Percentiles rank a stretch among this genome's conserved stretches.
These are phyloP conservation scores for Deinandra increscens DNA, from an alignment of 129 eudicot genomes.

Conservation along the genomic window DNA sequence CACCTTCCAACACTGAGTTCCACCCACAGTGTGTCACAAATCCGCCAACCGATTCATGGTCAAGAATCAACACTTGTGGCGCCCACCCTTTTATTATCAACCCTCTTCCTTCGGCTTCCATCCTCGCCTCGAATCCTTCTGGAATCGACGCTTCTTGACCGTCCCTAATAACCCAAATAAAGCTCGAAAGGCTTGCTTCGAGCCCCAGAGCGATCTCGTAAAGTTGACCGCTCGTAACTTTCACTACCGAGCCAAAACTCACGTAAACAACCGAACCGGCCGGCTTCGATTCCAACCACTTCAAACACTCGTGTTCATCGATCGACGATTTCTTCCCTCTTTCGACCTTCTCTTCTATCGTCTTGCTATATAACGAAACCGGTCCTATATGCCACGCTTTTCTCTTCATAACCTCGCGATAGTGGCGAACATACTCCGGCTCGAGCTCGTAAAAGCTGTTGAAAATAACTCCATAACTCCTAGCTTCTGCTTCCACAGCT, in stretches of 20 bases:
- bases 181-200: constrained; percentile 41
- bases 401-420: constrained; percentile 40
- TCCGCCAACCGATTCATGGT: constrained; percentile 45
- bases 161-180: constrained; percentile 58
- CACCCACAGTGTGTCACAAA: constrained; percentile 67
- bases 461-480: constrained; percentile 50
- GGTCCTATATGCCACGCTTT: constrained; percentile 76
- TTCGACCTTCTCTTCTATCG: constrained; percentile 36
- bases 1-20: constrained; percentile 59
- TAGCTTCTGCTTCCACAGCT: constrained; percentile 34
- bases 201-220: constrained; percentile 64
- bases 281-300: constrained; percentile 56
- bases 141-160: constrained; percentile 36
- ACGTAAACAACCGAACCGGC: constrained; percentile 54
- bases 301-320: constrained; percentile 42
- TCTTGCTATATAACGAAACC: constrained; percentile 39
- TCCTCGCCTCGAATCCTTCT: constrained; percentile 44
- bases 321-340: constrained; percentile 38
- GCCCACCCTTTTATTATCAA: constrained; percentile 63
- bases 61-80: constrained; percentile 53
- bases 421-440: constrained; percentile 48
- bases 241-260: constrained; percentile 52
- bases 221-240: constrained; percentile 31
- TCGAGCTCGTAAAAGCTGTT: constrained; percentile 72
- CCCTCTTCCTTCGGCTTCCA: constrained; percentile 35